Conservation (phyloP, 2,329 filamentous ascomycete genomes). For the Fusarium austroafricanum region DNA sequence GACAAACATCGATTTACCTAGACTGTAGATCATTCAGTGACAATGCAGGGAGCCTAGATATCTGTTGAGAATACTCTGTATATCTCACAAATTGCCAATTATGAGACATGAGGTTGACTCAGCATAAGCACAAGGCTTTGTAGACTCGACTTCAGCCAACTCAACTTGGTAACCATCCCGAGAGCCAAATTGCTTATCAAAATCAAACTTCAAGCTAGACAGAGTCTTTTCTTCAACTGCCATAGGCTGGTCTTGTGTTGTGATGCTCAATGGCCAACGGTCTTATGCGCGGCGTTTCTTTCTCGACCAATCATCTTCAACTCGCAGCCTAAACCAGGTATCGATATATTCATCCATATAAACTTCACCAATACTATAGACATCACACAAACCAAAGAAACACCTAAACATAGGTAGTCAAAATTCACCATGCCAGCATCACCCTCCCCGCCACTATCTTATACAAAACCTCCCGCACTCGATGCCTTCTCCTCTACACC, state of each 20-base stretch:
- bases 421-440: conserved; percentile 5
- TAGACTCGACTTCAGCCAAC: not conserved
- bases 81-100: not conserved
- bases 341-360: conserved; percentile 11
- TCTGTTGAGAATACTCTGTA: not conserved
- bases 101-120: not conserved
- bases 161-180: not conserved
- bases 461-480: conserved; percentile 33
- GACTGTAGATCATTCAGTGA: not conserved
- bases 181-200: no score
- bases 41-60: not conserved
- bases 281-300: conserved; percentile 12
- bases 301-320: conserved; percentile 25
- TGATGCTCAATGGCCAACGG: not conserved
- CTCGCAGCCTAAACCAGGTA: conserved; percentile 35
- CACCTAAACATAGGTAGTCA: no score
- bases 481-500: conserved; percentile 22
- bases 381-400: not conserved
- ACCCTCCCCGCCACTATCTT: conserved; percentile 28
- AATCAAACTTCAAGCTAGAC: no score
- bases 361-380: not conserved
- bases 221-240: not conserved
- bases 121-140: not conserved
- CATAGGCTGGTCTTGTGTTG: not conserved
- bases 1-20: not conserved